Evolutionary conservation across 1,284 basidiomycete genomes (phyloP), one percentile per base, ranked within the genome.

Genomic region (Entoloma clypeatum): DNA sequence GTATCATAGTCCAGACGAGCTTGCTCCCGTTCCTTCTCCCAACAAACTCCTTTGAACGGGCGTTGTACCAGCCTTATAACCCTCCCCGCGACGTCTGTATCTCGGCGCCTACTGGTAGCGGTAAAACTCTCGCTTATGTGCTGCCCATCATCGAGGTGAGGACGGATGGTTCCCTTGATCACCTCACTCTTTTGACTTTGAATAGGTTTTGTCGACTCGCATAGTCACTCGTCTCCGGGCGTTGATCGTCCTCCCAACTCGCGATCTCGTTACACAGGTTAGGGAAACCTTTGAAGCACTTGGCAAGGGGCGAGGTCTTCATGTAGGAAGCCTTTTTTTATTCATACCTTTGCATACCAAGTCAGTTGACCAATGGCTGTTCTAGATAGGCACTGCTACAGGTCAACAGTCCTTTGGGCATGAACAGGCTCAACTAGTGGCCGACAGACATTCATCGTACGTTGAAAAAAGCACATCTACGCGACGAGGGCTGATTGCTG

Each of bases 71-170:
- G 10, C 84, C 88, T 1, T 84, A 80, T 52, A 62, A 77, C 39
- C 74, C 78, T 18, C 84, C 85, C 17, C 74, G 75, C 28, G 96
- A 99, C 62, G 74, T 94, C 7, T 95, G 94, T 54, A 89, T 96
- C n/a, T 96, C 92, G 4, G 96, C 96, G 1, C 96, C 96, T 0
- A 99, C 95, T 0, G 95, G 95, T 22, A 94, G 91, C 52, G 95
- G 95, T 0, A 99, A 99, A 68, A 99, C 95, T 0, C 73, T 99
- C 14, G 90, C 92, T 9, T 99, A 99, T 63, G 86, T 86, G 3
- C 68, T 98, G 13, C 95, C 95, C 1, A 89, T 98, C 39, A 73
- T 97, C 19, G 91, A 98, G 72, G 89, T 86, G 50, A 45, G 65
- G 42, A 18, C 36, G 42, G 39, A 36, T 46, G 4, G 34, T 42